Evolutionary conservation across 2,329 filamentous ascomycete species (phyloP), one percentile per base, ranked within the genome.

Genomic region (Trichoderma aggressivum): DNA sequence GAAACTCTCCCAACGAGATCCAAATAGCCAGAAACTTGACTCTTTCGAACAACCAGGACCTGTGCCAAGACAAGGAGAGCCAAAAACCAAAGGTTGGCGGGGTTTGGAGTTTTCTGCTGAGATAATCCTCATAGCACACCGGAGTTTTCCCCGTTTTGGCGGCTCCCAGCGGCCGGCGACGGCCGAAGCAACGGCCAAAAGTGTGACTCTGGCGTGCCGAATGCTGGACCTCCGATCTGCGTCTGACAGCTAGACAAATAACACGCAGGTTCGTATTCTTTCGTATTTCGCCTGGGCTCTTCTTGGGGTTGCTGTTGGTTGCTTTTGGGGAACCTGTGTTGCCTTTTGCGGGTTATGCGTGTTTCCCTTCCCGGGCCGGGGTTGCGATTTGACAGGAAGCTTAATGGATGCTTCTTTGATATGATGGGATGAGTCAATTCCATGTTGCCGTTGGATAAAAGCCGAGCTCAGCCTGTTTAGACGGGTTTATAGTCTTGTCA

Each of bases 111-210:
- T 34, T 62, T 8, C 18, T 32, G 64, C 34, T 67, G 64, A 67
- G 53, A 58, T 67, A 67, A 67, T 67, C 34, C 18, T 21, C 14
- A 12, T 26, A 7, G 24, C 3, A 59, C 53, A 66, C 50, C 50
- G 63, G 63, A 24, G 50, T 28, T 55, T 55, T 34, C 63, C 63
- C 63, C 63, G 50, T 58, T 56, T 66, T 58, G n/a, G 34, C 24
- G 50, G 26, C 63, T 65, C 14, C 55, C 64, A 67, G 64, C 64
- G 64, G 64, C 64, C 64, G 64, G 64, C 36, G 34, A 67, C 64
- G 64, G 64, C 64, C 64, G 64, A 67, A 59, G 47, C 26, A 24
- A 53, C 47, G 47, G 47, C 47, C 5, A 14, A 53, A 24, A 24
- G 1, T 53, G n/a, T 24, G 47, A 53, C 47, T 21, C 47, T 53